A percentile compares a stretch with the other conserved stretches of the same genome.
phyloP scores from a whole-genome alignment of 106 monocot species.

The Narthecium ossifragum region DNA sequence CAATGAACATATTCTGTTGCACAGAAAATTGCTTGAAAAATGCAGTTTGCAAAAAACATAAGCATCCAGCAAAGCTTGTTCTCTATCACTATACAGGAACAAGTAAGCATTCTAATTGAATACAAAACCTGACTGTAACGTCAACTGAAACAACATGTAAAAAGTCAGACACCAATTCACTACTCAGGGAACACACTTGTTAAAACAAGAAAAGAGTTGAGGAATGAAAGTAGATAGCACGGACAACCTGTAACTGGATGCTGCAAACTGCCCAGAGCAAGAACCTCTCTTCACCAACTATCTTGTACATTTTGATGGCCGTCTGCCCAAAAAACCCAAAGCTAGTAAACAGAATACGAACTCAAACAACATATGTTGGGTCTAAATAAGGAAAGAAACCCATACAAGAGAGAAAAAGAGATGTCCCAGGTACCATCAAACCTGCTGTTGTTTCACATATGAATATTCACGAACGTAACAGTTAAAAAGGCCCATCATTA shows the following conservation, averaged over 20 bases:
- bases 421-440: constrained; percentile 16
- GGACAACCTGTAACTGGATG: constrained; percentile 77
- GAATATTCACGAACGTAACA: constrained; percentile 94
- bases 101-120: too few relatives aligned
- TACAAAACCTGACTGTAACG: too few relatives aligned
- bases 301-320: constrained; percentile 98
- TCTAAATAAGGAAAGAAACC: not conserved
- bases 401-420: constrained; percentile 1
- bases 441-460: constrained; percentile 97
- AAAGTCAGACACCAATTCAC: too few relatives aligned
- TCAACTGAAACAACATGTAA: too few relatives aligned
- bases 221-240: not conserved
- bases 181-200: too few relatives aligned
- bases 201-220: not conserved
- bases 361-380: not conserved
- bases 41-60: too few relatives aligned
- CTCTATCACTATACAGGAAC: too few relatives aligned
- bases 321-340: constrained; percentile 56
- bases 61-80: too few relatives aligned
- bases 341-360: not conserved
- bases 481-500: constrained; percentile 94
- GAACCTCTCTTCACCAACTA: constrained; percentile 88
- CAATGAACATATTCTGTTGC: too few relatives aligned
- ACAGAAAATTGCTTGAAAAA: too few relatives aligned
- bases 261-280: constrained; percentile 99